Evolutionary conservation across 2,329 filamentous ascomycete species (phyloP).

Genomic region (Rhinocladiella mackenziei): DNA sequence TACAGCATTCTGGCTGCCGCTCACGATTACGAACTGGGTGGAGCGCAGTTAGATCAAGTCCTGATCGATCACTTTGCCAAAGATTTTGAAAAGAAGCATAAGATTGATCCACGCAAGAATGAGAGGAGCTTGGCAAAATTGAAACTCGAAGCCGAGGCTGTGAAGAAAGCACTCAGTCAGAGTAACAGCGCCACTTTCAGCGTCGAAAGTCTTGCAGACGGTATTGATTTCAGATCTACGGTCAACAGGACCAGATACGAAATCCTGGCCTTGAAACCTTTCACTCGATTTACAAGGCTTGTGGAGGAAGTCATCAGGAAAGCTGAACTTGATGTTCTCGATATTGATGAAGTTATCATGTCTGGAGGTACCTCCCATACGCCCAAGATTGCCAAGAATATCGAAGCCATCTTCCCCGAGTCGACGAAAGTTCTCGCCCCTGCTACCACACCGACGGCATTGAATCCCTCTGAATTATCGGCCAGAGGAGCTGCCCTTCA

Average conservation of each 20-base stretch:
- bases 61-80: slow-evolving; percentile 96
- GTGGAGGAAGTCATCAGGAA: slow-evolving; percentile 85
- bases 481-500: slow-evolving; percentile 92
- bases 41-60: slow-evolving; percentile 79
- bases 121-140: slow-evolving; percentile 83
- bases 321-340: slow-evolving; percentile 83
- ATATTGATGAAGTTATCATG: slow-evolving; percentile 91
- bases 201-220: slow-evolving; percentile 84
- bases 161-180: slow-evolving; percentile 87
- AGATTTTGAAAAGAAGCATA: slow-evolving; percentile 98
- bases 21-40: slow-evolving; percentile 93
- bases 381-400: slow-evolving; percentile 80
- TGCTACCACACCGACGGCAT: slow-evolving; percentile 68
- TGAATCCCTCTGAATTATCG: slow-evolving; percentile 90
- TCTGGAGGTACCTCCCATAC: slow-evolving; percentile 90
- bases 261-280: slow-evolving; percentile 78
- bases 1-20: slow-evolving; percentile 91
- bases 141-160: slow-evolving; percentile 81
- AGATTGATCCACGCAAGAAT: slow-evolving; percentile 78
- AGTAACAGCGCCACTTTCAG: slow-evolving; percentile 86
- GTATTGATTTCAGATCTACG: slow-evolving; percentile 84
- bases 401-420: slow-evolving; percentile 75
- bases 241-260: slow-evolving; percentile 94
- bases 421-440: slow-evolving; percentile 76
- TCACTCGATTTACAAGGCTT: slow-evolving; percentile 80